Base-by-base conservation (phyloP, 768 basidiomycete species). In the Heimioporus sp. region DNA sequence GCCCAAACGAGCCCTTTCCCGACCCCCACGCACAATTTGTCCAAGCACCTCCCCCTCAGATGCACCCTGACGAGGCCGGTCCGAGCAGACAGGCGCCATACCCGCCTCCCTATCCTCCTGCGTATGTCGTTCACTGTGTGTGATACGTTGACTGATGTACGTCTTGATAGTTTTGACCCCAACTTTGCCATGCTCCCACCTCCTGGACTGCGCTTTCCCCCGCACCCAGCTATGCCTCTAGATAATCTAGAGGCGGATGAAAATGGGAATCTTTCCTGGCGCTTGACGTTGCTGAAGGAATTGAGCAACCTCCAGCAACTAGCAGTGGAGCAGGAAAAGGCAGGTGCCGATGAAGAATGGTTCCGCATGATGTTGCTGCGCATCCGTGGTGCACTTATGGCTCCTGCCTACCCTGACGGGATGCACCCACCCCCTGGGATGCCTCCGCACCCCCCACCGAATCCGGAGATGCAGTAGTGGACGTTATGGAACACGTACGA, bases 321-420 rank as follows among this genome's bases (percentile, higher is more conserved):
- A n/a, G 87, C 91, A 0, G 77, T 71, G 10, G 86, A 92, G 60
- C 90, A 92, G 63, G 88, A 92, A 65, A 91, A 90, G 70, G 81
- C 82, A 17, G 86, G 86, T 30, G 85, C 80, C 3, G 88, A 89
- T 46, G 83, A 82, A 41, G 90, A 92, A 55, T 93, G 90, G 90
- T 93, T 85, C 61, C 74, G 86, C 56, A 85, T 88, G 81, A 92
- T 92, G 89, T 64, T 91, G 10, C 76, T 88, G 63, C 82, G 87
- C n/a, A 82, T 92, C 39, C 76, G 90, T 49, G 78, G 77, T 40
- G 86, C 86, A 16, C 74, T 91, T 56, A 82, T 90, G 80, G 81
- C 74, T 4, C 67, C 71, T 46, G 66, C 72, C 1, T 68, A 68
- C 31, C 67, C 56, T 38, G 71, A 73, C 31, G 73, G 67, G 17